Conservation (phyloP, 495 filamentous ascomycete genomes). For the Neurospora sp. region DNA sequence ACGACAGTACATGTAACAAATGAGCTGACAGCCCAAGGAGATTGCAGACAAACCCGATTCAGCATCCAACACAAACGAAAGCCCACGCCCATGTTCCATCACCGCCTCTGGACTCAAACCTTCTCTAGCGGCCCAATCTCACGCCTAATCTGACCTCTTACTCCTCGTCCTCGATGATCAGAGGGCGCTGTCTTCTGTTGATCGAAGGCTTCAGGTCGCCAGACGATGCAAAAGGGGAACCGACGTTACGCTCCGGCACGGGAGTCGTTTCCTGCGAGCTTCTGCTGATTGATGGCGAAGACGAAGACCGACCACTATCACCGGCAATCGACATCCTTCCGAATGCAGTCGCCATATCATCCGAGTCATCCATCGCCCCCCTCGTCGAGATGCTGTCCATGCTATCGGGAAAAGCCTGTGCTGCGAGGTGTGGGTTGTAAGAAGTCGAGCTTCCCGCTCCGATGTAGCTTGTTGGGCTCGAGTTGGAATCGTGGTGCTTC, state of each 20-base stretch:
- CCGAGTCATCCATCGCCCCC: background rate
- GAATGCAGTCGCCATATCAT: background rate
- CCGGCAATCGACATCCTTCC: background rate
- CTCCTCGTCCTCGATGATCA: background rate
- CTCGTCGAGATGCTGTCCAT: background rate
- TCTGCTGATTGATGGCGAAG: background rate
- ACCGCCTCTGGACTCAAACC: background rate
- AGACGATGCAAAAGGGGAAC: background rate
- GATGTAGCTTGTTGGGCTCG: conserved; percentile 1
- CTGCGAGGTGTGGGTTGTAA: background rate
- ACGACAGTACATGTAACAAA: background rate
- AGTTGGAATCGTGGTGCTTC: conserved; percentile 8
- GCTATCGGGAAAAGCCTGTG: background rate
- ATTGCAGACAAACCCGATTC: background rate
- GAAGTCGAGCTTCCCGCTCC: background rate
- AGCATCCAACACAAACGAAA: background rate
- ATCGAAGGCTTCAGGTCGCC: background rate
- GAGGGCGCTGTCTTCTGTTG: background rate
- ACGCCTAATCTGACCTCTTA: background rate
- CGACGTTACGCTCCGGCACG: background rate
- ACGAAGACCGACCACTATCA: background rate
- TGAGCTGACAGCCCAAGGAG: background rate
- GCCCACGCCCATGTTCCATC: background rate
- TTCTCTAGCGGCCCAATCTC: background rate
- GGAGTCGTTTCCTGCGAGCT: background rate